These are phyloP conservation scores for Rusavskia elegans DNA, from an alignment of 495 filamentous ascomycete genomes.

Conservation along the genomic window DNA sequence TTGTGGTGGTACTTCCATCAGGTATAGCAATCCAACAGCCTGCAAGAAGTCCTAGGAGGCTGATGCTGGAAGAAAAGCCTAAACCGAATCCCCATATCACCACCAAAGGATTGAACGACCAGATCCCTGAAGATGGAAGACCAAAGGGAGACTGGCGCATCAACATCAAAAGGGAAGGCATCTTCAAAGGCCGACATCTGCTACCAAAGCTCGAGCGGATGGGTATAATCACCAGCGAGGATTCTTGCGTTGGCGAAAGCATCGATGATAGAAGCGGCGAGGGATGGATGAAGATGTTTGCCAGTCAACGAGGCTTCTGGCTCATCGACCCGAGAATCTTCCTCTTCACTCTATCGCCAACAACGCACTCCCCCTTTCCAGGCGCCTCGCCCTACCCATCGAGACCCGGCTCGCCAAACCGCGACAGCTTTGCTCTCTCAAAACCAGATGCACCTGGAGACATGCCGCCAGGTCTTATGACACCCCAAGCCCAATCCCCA, in stretches of 20 bases:
- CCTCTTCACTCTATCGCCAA: constrained; percentile 68
- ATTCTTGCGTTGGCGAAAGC: constrained; percentile 56
- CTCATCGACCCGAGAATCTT: constrained; percentile 77
- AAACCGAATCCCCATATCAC: constrained; percentile 35
- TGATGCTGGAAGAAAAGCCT: constrained; percentile 17
- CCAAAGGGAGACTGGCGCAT: constrained; percentile 83
- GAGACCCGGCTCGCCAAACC: constrained; percentile 44
- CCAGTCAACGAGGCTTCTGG: constrained; percentile 72
- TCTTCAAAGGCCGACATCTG: constrained; percentile 65
- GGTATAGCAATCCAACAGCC: constrained; percentile 9
- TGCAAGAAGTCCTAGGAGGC: neutral
- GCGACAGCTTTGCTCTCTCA: constrained; percentile 21
- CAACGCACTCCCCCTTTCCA: constrained; percentile 35
- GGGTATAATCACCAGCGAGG: constrained; percentile 63
- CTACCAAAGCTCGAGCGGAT: constrained; percentile 88
- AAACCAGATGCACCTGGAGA: constrained; percentile 15
- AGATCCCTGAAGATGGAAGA: constrained; percentile 49
- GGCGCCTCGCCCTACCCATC: constrained; percentile 38
- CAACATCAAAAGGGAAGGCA: constrained; percentile 68
- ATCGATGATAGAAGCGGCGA: constrained; percentile 43
- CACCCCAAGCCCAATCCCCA: constrained; percentile 18
- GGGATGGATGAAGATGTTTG: constrained; percentile 69
- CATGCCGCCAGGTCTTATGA: constrained; percentile 19
- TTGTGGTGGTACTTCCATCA: constrained; percentile 97
- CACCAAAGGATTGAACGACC: constrained; percentile 38